Conservation (phyloP, 495 filamentous ascomycete genomes). For the Aspergillus carlsbadensis region DNA sequence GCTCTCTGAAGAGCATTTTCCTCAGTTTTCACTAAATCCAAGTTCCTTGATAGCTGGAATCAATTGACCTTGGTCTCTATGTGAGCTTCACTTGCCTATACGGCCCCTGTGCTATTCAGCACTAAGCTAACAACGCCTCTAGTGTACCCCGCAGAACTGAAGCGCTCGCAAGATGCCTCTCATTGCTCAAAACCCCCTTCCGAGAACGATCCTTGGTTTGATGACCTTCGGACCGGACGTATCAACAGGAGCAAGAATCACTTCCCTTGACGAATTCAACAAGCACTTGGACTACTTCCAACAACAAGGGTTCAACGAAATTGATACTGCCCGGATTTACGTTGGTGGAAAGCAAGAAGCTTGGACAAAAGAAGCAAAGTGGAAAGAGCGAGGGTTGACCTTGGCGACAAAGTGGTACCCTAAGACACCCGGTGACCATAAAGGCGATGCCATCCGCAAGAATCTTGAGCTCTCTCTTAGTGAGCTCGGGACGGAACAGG, state of each 20-base stretch:
- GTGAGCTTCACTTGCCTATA: neutral
- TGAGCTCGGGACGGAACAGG: constrained; percentile 70
- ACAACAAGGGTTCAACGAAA: constrained; percentile 70
- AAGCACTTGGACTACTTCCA: constrained; percentile 68
- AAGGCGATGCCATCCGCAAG: constrained; percentile 57
- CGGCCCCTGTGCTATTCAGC: too few species aligned
- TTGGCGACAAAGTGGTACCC: constrained; percentile 88
- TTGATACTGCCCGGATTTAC: constrained; percentile 80
- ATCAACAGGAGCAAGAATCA: constrained; percentile 65
- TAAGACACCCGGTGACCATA: constrained; percentile 53
- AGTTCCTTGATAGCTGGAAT: too few species aligned
- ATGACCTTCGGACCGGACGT: constrained; percentile 60
- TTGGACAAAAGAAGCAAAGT: constrained; percentile 72
- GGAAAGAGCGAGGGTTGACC: constrained; percentile 79
- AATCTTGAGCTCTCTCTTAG: constrained; percentile 63
- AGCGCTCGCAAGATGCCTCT: constrained; percentile 47
- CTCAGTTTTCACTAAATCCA: too few species aligned
- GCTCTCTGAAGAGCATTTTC: too few species aligned
- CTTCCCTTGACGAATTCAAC: constrained; percentile 62
- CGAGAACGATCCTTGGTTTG: constrained; percentile 57
- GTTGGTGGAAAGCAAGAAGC: constrained; percentile 74
- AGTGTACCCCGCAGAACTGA: neutral
- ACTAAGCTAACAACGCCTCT: neutral
- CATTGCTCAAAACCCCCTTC: constrained; percentile 48
- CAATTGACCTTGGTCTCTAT: neutral